These are phyloP conservation scores for Pythium aristosporum DNA, from an alignment of 352 stramenopile species.

Conservation along the genomic window DNA sequence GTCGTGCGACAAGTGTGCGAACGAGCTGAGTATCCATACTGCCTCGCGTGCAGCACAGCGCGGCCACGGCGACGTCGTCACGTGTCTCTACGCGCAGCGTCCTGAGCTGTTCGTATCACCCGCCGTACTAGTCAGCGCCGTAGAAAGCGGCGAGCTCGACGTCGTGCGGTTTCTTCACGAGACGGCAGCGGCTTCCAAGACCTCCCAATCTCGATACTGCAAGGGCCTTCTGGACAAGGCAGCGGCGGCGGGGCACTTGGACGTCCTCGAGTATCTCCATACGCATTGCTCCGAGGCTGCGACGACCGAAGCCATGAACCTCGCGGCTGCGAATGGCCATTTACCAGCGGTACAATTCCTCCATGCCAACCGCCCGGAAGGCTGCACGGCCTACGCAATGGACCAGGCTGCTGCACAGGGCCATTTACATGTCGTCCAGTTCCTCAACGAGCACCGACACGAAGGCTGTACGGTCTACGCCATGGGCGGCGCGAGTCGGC, in stretches of 20 bases:
- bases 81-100: slow-evolving; percentile 7
- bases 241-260: slow-evolving; percentile 9
- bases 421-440: slow-evolving; percentile 24
- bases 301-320: slow-evolving; percentile 26
- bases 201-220: slow-evolving; percentile 1
- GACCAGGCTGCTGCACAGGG: slow-evolving; percentile 21
- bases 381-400: slow-evolving; percentile 26
- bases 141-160: slow-evolving; percentile 3
- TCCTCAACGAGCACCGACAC: slow-evolving; percentile 19
- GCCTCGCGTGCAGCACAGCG: not conserved
- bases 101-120: slow-evolving; percentile 9
- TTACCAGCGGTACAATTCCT: slow-evolving; percentile 19
- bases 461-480: slow-evolving; percentile 30
- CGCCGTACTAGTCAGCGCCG: not conserved
- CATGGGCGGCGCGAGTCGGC: slow-evolving; percentile 19
- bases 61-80: slow-evolving; percentile 2
- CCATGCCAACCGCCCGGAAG: slow-evolving; percentile 15
- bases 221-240: slow-evolving; percentile 19
- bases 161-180: slow-evolving; percentile 23
- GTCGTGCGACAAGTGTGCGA: not conserved
- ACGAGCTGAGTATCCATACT: not conserved
- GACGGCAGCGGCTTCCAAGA: not conserved
- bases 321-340: slow-evolving; percentile 29
- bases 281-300: not conserved
- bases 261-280: slow-evolving; percentile 22